A percentile compares a stretch with the other conserved stretches of the same genome.
Conservation (phyloP, 495 filamentous ascomycete species). For the Penicillium desertorum region DNA sequence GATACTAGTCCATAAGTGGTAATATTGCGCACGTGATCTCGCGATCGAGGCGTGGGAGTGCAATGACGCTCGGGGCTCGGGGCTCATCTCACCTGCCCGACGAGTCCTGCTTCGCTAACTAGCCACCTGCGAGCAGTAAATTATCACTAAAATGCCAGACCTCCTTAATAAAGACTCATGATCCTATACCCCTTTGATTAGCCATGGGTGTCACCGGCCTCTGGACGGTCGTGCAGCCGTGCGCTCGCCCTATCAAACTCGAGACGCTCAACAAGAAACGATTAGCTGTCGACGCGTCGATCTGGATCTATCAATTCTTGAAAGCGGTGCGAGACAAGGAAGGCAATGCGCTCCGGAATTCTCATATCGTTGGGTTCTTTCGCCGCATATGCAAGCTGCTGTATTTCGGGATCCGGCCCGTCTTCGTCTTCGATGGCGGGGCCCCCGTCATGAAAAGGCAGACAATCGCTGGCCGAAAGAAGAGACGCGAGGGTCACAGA, state of each 20-base stretch:
- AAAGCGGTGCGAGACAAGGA: constrained; percentile 98
- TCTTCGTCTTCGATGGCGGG: constrained; percentile 97
- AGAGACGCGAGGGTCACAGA: constrained; percentile 77
- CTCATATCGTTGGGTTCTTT: constrained; percentile 96
- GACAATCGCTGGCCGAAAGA: constrained; percentile 77
- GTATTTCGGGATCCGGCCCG: constrained; percentile 92
- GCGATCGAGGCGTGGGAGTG: constrained; percentile 23
- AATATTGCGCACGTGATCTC: constrained; percentile 32
- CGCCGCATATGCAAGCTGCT: constrained; percentile 95
- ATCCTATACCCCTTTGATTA: constrained; percentile 10
- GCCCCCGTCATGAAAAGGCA: constrained; percentile 88
- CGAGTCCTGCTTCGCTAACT: constrained; percentile 13
- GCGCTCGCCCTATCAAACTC: constrained; percentile 80
- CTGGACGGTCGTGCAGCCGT: constrained; percentile 92
- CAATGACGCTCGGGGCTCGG: constrained; percentile 5
- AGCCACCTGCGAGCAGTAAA: neutral
- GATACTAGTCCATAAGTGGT: constrained; percentile 24
- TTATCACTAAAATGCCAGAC: neutral
- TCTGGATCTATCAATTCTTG: constrained; percentile 99
- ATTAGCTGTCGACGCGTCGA: constrained; percentile 94
- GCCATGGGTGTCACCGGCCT: constrained; percentile 96
- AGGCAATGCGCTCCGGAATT: constrained; percentile 93
- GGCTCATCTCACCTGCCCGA: constrained; percentile 1
- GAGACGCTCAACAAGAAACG: constrained; percentile 94
- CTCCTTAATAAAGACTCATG: neutral